A percentile compares a stretch with the other conserved stretches of the same genome.
phyloP scores from a whole-genome alignment of 2,329 filamentous ascomycete genomes.

The Gyromitra esculenta region DNA sequence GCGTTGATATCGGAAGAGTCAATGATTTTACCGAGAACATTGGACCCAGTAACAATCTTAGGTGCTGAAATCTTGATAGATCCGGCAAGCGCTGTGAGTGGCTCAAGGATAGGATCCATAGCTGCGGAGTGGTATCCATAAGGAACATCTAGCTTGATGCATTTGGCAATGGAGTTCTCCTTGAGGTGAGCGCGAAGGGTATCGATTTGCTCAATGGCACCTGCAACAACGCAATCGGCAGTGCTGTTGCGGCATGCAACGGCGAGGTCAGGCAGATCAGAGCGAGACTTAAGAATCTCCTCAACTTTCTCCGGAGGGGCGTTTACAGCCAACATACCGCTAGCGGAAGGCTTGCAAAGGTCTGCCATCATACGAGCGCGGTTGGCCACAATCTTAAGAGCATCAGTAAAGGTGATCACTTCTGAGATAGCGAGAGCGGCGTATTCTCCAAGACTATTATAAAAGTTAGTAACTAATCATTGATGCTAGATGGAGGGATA shows the following conservation, averaged over 20 bases:
- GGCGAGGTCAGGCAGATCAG: constrained; percentile 62
- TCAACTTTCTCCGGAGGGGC: constrained; percentile 59
- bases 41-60: constrained; percentile 62
- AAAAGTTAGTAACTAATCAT: constrained; percentile 30
- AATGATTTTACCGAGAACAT: constrained; percentile 64
- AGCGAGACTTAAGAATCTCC: constrained; percentile 51
- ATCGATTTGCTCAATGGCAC: constrained; percentile 69
- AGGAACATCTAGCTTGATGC: constrained; percentile 71
- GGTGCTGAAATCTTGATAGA: constrained; percentile 72
- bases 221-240: constrained; percentile 77
- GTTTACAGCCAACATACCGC: constrained; percentile 72
- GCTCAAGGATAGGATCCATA: constrained; percentile 70
- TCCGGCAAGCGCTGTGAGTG: constrained; percentile 68
- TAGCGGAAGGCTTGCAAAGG: constrained; percentile 72
- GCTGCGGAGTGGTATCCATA: constrained; percentile 75
- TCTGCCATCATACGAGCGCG: constrained; percentile 73
- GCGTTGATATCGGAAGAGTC: constrained; percentile 69
- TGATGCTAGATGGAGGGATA: background rate
- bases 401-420: constrained; percentile 75
- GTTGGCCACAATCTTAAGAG: constrained; percentile 75
- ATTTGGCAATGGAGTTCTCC: constrained; percentile 67
- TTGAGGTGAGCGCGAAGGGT: constrained; percentile 65
- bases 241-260: constrained; percentile 80
- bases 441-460: constrained; percentile 74
- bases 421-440: constrained; percentile 76